Base-by-base conservation (phyloP, 116 monocot genomes). In the Trichopus zeylanicus region DNA sequence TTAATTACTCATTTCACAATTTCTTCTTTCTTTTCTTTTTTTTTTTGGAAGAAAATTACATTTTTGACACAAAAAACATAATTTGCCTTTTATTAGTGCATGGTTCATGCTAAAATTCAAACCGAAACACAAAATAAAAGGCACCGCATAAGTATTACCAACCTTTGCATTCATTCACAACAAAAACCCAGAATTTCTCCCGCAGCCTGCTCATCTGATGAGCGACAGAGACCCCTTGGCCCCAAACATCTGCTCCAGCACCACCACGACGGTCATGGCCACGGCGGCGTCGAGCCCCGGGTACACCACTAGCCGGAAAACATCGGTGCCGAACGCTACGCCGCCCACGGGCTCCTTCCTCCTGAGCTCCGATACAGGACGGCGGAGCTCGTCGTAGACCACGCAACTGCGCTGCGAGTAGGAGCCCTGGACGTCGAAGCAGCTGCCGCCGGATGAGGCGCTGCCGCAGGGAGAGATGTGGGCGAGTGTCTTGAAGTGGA, bases 261-360 rank as follows among this genome's bases (percentile, higher is more conserved):
- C 64, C 48, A 88, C 35, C n/a, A 83, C 83, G 23, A 80, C 26
- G 21, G 87, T 83, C 87, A 88, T 88, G 26, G 83, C 76, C 15
- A 82, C 56, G 19, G 27, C 57, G 22, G 67, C 49, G 31, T 82
- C 73, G 47, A 88, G 21, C 6, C 65, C 76, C 21, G 82, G 70
- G 51, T 68, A 59, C 16, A 88, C 79, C 2, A 82, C 68, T 25
- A 88, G 76, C 42, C 76, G 39, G 73, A 82, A 88, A 31, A 88
- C 83, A 52, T 88, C 82, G 1, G 18, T 33, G 19, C 87, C 87
- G 22, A 88, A 66, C 1, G 56, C 48, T 4, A 74, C 73, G 2
- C 75, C 79, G 5, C 52, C 51, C 30, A 33, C 48, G 38, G 63
- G 53, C 56, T 66, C 73, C 52, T 84, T 84, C 61, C 39, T 27